A percentile compares a stretch with the other conserved stretches of the same genome.
phyloP scores from a whole-genome alignment of 768 basidiomycete species.

The Mrakia blollopis region DNA sequence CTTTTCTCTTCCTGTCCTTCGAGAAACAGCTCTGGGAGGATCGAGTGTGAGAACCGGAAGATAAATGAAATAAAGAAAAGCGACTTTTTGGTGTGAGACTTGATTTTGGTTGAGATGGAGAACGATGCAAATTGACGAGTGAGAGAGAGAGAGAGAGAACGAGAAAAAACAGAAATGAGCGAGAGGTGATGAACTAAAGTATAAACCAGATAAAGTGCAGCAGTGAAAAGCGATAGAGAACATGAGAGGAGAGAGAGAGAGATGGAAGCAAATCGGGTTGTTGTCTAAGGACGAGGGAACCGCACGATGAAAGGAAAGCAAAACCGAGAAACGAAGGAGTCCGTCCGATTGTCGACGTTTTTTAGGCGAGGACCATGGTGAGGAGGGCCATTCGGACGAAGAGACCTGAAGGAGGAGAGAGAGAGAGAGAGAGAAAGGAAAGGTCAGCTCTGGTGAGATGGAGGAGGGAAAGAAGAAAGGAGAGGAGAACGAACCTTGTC shows the following conservation, averaged over 20 bases:
- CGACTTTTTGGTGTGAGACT: not conserved
- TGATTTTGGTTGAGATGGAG: not conserved
- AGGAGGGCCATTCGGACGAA: constrained; percentile 9
- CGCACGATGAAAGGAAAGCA: not conserved
- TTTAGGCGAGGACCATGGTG: not conserved
- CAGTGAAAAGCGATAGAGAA: not conserved
- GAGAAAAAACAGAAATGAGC: too few species aligned
- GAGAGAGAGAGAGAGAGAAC: not conserved
- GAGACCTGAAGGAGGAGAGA: not conserved
- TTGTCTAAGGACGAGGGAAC: not conserved
- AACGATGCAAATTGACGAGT: not conserved
- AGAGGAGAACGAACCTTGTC: constrained; percentile 57
- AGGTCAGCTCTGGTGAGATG: not conserved
- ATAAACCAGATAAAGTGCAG: not conserved
- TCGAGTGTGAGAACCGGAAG: not conserved
- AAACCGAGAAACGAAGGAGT: too few species aligned
- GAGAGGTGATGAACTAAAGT: not conserved
- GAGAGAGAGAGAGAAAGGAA: not conserved
- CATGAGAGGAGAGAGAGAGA: not conserved
- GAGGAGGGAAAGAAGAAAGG: not conserved
- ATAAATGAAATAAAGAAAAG: not conserved
- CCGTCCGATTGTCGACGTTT: not conserved
- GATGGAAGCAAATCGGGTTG: not conserved
- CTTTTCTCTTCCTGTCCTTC: too few species aligned
- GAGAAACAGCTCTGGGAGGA: too few species aligned